Evolutionary conservation across 202 grass and related monocot species (phyloP).

Genomic region (Schoenoplectus triqueter): DNA sequence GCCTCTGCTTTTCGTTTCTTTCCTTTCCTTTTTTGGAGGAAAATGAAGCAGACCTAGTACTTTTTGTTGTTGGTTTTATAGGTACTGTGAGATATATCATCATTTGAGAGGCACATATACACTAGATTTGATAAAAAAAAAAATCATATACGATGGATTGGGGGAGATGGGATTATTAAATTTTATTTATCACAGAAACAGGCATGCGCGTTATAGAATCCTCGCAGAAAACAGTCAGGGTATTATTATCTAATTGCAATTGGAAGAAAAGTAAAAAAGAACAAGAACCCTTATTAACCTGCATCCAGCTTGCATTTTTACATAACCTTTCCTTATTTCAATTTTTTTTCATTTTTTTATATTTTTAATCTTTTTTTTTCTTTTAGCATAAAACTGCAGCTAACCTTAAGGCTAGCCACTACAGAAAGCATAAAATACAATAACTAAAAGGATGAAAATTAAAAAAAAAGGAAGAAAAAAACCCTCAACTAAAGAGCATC

Average conservation of each 20-base stretch:
- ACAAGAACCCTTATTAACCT: constrained; percentile 57
- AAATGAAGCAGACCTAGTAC: too few species aligned
- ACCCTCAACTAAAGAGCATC: constrained; percentile 44
- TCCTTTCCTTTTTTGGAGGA: too few species aligned
- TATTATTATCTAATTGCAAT: neutral
- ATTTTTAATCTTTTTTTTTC: neutral
- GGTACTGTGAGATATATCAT: too few species aligned
- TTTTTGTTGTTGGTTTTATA: too few species aligned
- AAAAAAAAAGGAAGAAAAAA: neutral
- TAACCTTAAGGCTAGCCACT: constrained; percentile 62
- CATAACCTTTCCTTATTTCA: constrained; percentile 43
- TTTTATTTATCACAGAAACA: too few species aligned
- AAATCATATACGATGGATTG: too few species aligned
- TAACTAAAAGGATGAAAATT: constrained; percentile 28
- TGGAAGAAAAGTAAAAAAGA: constrained; percentile 21
- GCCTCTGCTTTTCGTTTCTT: neutral
- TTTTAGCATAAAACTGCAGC: constrained; percentile 74
- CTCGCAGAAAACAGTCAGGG: neutral
- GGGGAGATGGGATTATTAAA: too few species aligned
- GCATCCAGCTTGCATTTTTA: constrained; percentile 51
- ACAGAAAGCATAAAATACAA: constrained; percentile 41
- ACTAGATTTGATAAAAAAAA: too few species aligned
- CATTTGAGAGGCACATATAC: neutral
- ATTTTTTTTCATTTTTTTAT: neutral
- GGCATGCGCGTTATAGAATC: constrained; percentile 12